phyloP scores from a whole-genome alignment of 129 eudicot genomes.

The Centella asiatica region DNA sequence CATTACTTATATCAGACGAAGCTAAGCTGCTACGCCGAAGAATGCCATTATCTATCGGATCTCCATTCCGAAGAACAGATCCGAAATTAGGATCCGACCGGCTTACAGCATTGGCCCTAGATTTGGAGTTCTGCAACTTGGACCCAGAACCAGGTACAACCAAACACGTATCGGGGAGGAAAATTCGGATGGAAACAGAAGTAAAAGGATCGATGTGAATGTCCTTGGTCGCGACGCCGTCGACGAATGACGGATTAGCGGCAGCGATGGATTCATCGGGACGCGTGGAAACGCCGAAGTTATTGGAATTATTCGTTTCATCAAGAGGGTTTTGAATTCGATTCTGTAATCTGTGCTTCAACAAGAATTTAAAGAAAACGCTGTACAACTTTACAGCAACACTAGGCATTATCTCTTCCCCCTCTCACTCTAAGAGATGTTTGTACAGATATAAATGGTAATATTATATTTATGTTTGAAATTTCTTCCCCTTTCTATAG shows the following conservation, averaged over 20 bases:
- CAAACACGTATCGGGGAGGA: constrained; percentile 74
- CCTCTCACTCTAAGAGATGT: neutral
- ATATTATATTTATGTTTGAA: too few species aligned
- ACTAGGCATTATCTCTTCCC: constrained; percentile 43
- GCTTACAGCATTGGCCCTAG: constrained; percentile 13
- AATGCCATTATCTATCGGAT: constrained; percentile 9
- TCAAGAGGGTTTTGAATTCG: constrained; percentile 53
- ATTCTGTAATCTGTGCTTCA: constrained; percentile 45
- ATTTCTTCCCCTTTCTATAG: too few species aligned
- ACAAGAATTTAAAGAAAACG: constrained; percentile 42
- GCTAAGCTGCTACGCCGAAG: constrained; percentile 54
- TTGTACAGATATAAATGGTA: too few species aligned
- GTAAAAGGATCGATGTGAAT: constrained; percentile 83
- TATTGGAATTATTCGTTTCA: constrained; percentile 15
- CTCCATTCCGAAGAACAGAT: constrained; percentile 17
- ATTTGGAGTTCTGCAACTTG: constrained; percentile 4
- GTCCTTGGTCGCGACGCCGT: constrained; percentile 88
- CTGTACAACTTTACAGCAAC: constrained; percentile 53
- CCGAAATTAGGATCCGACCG: constrained; percentile 32
- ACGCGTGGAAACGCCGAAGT: constrained; percentile 83
- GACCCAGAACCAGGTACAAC: constrained; percentile 19
- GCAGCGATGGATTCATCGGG: constrained; percentile 76
- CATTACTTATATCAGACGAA: constrained; percentile 3
- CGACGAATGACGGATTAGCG: constrained; percentile 64
- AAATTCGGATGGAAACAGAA: constrained; percentile 64